These are phyloP conservation scores for Arthroderma sp. DNA, from an alignment of 2,329 filamentous ascomycete species.

Conservation along the genomic window DNA sequence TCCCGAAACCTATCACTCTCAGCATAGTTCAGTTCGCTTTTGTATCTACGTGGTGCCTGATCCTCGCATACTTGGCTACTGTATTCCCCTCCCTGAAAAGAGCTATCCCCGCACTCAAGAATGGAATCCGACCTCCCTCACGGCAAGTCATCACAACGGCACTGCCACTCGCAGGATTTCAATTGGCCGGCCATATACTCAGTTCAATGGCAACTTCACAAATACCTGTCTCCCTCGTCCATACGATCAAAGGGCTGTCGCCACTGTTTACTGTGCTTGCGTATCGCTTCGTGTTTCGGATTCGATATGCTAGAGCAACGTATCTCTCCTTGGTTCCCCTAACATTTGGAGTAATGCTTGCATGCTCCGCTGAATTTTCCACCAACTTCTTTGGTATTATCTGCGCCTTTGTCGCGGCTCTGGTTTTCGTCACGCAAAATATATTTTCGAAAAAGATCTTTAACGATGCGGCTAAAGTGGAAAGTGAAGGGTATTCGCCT, in stretches of 20 bases:
- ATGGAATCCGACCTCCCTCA: slow-evolving; percentile 70
- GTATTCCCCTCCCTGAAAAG: slow-evolving; percentile 58
- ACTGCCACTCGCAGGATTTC: slow-evolving; percentile 81
- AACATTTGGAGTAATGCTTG: slow-evolving; percentile 87
- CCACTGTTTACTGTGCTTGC: slow-evolving; percentile 90
- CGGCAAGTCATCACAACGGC: slow-evolving; percentile 74
- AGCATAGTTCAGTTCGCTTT: slow-evolving; percentile 90
- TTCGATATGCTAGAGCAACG: slow-evolving; percentile 73
- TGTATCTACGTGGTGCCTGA: slow-evolving; percentile 74
- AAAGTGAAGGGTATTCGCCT: slow-evolving; percentile 53
- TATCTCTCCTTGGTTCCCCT: slow-evolving; percentile 84
- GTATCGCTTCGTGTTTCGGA: slow-evolving; percentile 78
- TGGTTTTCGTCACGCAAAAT: slow-evolving; percentile 95
- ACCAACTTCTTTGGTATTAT: slow-evolving; percentile 83
- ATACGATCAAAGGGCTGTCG: slow-evolving; percentile 96
- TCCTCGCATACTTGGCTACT: slow-evolving; percentile 62
- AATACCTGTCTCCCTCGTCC: slow-evolving; percentile 91
- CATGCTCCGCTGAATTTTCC: slow-evolving; percentile 81
- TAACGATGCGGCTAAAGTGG: slow-evolving; percentile 79
- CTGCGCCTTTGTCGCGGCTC: slow-evolving; percentile 75
- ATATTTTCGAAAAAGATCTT: slow-evolving; percentile 98
- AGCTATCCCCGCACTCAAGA: slow-evolving; percentile 63
- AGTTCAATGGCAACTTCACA: slow-evolving; percentile 88
- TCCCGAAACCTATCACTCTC: slow-evolving; percentile 79
- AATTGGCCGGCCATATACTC: slow-evolving; percentile 83